phyloP scores from a whole-genome alignment of 176 grass and related monocot genomes.

The Rhipidocladum racemiflorum region DNA sequence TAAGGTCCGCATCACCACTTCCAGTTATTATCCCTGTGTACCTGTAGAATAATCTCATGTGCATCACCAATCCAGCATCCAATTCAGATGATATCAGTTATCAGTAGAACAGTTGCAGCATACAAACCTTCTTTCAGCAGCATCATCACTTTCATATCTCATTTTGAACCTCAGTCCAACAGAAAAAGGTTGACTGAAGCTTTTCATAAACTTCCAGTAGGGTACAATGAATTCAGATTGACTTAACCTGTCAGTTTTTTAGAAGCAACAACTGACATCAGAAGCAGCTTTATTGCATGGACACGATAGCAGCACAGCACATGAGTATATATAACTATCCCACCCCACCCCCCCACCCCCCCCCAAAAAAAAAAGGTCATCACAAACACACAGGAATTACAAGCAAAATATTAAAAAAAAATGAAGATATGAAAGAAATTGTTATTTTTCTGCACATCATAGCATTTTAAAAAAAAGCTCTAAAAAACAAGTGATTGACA shows the following conservation, averaged over 20 bases:
- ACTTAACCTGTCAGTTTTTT: conserved; percentile 48
- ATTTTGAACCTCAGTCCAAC: conserved; percentile 85
- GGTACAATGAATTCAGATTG: conserved; percentile 85
- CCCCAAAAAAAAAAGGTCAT: too few species aligned
- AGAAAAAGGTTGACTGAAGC: conserved; percentile 62
- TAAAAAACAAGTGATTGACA: neutral
- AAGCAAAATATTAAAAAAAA: neutral
- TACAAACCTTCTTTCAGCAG: conserved; percentile 71
- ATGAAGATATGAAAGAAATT: neutral
- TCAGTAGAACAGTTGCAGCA: neutral
- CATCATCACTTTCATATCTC: conserved; percentile 91
- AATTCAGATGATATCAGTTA: neutral
- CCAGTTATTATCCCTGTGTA: conserved; percentile 78
- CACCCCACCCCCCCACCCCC: too few species aligned
- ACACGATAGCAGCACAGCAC: neutral
- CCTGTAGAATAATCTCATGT: conserved; percentile 36
- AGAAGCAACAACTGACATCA: conserved; percentile 8
- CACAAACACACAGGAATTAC: neutral
- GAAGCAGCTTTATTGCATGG: neutral
- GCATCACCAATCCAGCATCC: neutral
- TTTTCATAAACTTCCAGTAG: conserved; percentile 82
- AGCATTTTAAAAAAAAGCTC: neutral
- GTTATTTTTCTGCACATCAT: neutral
- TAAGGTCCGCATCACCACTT: conserved; percentile 56
- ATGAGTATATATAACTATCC: neutral